Evolutionary conservation across 306 rosid genomes (phyloP), one percentile per base, ranked within the genome.

Genomic region (Dalbergia oliveri): DNA sequence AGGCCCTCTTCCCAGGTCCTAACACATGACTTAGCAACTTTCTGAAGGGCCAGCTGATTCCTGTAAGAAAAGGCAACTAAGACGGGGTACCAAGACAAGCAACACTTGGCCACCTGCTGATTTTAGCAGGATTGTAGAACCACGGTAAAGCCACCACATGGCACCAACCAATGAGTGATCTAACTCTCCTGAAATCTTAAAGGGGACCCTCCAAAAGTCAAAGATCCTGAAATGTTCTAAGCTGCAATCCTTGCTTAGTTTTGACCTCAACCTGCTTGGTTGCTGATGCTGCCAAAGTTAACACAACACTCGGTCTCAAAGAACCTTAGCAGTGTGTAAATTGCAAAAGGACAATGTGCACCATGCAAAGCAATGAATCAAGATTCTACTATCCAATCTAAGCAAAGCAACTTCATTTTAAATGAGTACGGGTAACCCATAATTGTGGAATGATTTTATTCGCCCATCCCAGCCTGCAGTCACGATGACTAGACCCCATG

Each of bases 381-480:
- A 66, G 82, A 69, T 66, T 64, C 14, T 33, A 39, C 74, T 64
- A 31, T 58, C 84, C 78, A 64, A 64, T 75, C 4, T 56, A 76
- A 56, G 78, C 23, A 70, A 79, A 69, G 78, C 76, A 84, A 62
- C 84, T 35, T 49, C 72, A 69, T 76, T 83, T 95, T 87, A 90
- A 79, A 81, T 60, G 1, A 84, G 82, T 26, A 89, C 86, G 4
- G 99, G 99, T 47, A 96, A 68, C 67, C 99, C 99, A 51, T 90
- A 91, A 85, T 91, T 96, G 83, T 89, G 90, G 88, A 89, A 96
- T 2, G 98, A 89, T 83, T 86, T 93, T 74, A 96, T 96, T 80
- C 94, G 87, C 14, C 99, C 99, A 34, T 96, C 99, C 97, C 91
- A 89, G 37, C 98, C 94, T 12, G 97, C 99, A 11, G 99, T 93